A percentile compares a stretch with the other conserved stretches of the same genome.
phyloP scores from a whole-genome alignment of 495 filamentous ascomycete genomes.

The Tuber indicum region DNA sequence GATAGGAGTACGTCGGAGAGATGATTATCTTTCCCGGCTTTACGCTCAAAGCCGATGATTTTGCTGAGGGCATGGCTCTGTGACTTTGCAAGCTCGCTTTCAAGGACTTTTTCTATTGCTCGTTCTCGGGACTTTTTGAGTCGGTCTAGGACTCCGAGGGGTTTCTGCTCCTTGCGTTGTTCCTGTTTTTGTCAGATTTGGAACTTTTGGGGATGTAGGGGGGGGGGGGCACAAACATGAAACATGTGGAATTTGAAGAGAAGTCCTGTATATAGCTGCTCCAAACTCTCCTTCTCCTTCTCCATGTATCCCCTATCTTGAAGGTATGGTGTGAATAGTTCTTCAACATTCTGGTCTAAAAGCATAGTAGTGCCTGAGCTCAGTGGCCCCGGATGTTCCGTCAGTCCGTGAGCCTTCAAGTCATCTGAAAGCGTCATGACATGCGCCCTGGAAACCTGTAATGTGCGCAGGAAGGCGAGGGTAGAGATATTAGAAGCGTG shows the following conservation, averaged over 20 bases:
- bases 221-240: constrained; percentile 48
- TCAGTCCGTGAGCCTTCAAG: constrained; percentile 86
- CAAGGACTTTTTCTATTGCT: constrained; percentile 41
- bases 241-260: constrained; percentile 93
- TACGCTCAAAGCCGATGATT: constrained; percentile 42
- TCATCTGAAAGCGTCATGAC: constrained; percentile 83
- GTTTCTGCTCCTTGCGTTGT: constrained; percentile 44
- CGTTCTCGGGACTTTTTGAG: constrained; percentile 41
- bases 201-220: constrained; percentile 13
- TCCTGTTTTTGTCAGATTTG: constrained; percentile 32
- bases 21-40: constrained; percentile 26
- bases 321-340: constrained; percentile 95
- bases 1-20: constrained; percentile 70
- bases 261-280: constrained; percentile 86
- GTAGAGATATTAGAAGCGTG: constrained; percentile 87
- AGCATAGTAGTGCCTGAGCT: constrained; percentile 77
- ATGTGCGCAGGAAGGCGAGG: constrained; percentile 79
- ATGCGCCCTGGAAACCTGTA: constrained; percentile 83
- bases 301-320: constrained; percentile 93
- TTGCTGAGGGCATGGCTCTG: constrained; percentile 38
- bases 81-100: constrained; percentile 41
- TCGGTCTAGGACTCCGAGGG: constrained; percentile 40
- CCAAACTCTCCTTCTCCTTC: constrained; percentile 77
- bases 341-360: constrained; percentile 92
- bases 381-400: constrained; percentile 85